Conservation (phyloP, 1,139 yeast genomes). For the Scheffersomyces segobiensis region DNA sequence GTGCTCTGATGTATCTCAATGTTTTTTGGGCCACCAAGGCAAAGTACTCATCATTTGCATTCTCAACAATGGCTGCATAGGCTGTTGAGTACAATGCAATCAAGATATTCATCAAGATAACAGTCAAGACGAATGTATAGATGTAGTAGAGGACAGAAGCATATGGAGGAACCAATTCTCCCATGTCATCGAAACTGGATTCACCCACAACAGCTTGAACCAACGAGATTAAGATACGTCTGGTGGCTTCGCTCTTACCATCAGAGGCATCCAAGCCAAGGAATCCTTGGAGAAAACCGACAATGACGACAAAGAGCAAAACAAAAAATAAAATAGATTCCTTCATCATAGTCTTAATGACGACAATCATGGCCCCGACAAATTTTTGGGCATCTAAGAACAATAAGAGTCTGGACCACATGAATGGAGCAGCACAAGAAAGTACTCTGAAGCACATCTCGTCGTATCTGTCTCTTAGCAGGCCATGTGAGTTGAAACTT, state of each 20-base stretch:
- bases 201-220: slow-evolving; percentile 72
- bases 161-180: slow-evolving; percentile 78
- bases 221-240: slow-evolving; percentile 61
- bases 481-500: slow-evolving; percentile 34
- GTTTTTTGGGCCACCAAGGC: slow-evolving; percentile 86
- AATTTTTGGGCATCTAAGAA: slow-evolving; percentile 79
- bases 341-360: slow-evolving; percentile 81
- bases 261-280: slow-evolving; percentile 86
- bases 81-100: slow-evolving; percentile 86
- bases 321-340: slow-evolving; percentile 82
- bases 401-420: slow-evolving; percentile 79
- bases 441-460: slow-evolving; percentile 68
- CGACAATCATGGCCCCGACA: slow-evolving; percentile 88
- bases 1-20: slow-evolving; percentile 80
- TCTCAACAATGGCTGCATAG: slow-evolving; percentile 75
- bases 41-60: slow-evolving; percentile 81
- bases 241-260: slow-evolving; percentile 76
- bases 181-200: slow-evolving; percentile 70
- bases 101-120: slow-evolving; percentile 74
- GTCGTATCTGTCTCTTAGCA: slow-evolving; percentile 45
- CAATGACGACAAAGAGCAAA: slow-evolving; percentile 63
- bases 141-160: slow-evolving; percentile 75
- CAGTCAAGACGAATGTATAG: slow-evolving; percentile 73
- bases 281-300: slow-evolving; percentile 86
- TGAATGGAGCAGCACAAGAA: slow-evolving; percentile 82